A percentile compares a stretch with the other conserved stretches of the same genome.
Conservation (phyloP, 2,329 filamentous ascomycete species). For the Penicillium sp. region DNA sequence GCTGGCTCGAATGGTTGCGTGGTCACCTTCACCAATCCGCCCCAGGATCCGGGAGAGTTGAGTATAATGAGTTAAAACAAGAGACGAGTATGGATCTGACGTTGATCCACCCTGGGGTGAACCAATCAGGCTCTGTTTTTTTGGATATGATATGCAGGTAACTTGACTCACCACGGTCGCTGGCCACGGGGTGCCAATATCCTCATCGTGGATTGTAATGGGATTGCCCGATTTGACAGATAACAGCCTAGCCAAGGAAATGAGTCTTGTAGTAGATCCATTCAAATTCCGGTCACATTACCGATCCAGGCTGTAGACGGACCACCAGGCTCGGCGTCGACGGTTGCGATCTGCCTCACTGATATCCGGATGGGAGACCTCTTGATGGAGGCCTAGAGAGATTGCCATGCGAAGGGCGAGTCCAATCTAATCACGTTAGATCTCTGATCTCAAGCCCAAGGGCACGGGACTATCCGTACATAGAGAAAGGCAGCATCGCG, state of each 20-base stretch:
- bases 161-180: slow-evolving; percentile 26
- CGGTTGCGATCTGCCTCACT: slow-evolving; percentile 48
- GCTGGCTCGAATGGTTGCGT: not conserved
- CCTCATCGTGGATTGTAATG: slow-evolving; percentile 55
- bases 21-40: slow-evolving; percentile 43
- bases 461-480: slow-evolving; percentile 18
- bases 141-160: not conserved
- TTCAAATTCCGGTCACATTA: slow-evolving; percentile 11
- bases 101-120: slow-evolving; percentile 16
- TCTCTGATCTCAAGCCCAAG: slow-evolving; percentile 2
- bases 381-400: slow-evolving; percentile 56
- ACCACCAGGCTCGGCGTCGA: slow-evolving; percentile 56
- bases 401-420: slow-evolving; percentile 58
- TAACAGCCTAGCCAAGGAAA: slow-evolving; percentile 39
- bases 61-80: slow-evolving; percentile 53
- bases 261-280: no score
- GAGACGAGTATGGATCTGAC: slow-evolving; percentile 43
- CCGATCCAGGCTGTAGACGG: slow-evolving; percentile 55
- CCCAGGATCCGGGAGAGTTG: slow-evolving; percentile 54
- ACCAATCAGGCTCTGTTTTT: slow-evolving; percentile 3
- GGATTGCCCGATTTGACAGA: slow-evolving; percentile 56
- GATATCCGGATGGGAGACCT: slow-evolving; percentile 43
- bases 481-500: slow-evolving; percentile 57
- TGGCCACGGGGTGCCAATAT: slow-evolving; percentile 48
- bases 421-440: slow-evolving; percentile 41